These are phyloP conservation scores for Aspergillus neoniger DNA, from an alignment of 2,329 filamentous ascomycete species.

Conservation along the genomic window DNA sequence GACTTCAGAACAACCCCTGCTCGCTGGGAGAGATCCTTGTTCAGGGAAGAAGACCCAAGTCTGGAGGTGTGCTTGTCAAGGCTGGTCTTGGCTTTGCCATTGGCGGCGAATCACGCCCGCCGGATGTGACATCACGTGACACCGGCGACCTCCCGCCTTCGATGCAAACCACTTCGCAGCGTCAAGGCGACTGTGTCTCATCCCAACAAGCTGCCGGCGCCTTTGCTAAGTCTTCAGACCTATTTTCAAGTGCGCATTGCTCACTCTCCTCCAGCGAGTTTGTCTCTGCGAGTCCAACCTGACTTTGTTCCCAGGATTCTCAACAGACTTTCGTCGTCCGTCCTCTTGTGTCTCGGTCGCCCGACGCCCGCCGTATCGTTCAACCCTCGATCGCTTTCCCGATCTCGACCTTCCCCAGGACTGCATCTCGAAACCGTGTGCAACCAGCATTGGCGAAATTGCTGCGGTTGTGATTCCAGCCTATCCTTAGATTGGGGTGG, in stretches of 20 bases:
- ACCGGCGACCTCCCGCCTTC: slow-evolving; percentile 38
- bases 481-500: slow-evolving; percentile 28
- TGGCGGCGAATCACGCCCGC: slow-evolving; percentile 29
- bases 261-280: slow-evolving; percentile 8
- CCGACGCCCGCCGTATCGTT: slow-evolving; percentile 25
- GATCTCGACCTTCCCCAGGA: slow-evolving; percentile 8
- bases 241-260: slow-evolving; percentile 15
- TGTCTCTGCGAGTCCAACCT: slow-evolving; percentile 13
- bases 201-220: slow-evolving; percentile 27
- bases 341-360: slow-evolving; percentile 32
- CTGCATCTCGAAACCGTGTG: slow-evolving; percentile 13
- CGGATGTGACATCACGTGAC: slow-evolving; percentile 34
- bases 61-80: background rate
- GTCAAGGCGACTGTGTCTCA: slow-evolving; percentile 28
- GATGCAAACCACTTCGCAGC: slow-evolving; percentile 42
- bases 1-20: background rate
- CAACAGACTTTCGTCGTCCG: slow-evolving; percentile 19
- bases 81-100: slow-evolving; percentile 26
- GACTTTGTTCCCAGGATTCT: slow-evolving; percentile 19
- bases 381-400: slow-evolving; percentile 21
- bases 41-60: slow-evolving; percentile 2
- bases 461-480: slow-evolving; percentile 22
- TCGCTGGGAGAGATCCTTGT: background rate
- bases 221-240: slow-evolving; percentile 22
- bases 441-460: slow-evolving; percentile 18